Evolutionary conservation across 352 stramenopile genomes (phyloP).

Genomic region (Globisporangium barbulae): DNA sequence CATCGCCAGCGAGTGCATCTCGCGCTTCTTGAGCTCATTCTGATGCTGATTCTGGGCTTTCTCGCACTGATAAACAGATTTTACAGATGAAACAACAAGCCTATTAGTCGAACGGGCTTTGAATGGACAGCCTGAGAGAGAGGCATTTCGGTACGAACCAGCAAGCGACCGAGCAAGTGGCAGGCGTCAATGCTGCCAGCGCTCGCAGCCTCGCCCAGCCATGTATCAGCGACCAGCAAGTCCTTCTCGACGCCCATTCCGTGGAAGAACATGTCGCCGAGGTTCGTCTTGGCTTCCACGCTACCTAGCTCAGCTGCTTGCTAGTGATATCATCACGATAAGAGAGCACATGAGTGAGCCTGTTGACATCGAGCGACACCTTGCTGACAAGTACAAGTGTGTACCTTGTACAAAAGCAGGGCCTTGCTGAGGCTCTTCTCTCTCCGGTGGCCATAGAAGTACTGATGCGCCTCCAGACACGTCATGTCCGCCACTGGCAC

Average conservation of each 20-base stretch:
- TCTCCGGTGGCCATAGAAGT: slow-evolving; percentile 61
- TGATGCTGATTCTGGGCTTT: slow-evolving; percentile 40
- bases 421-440: slow-evolving; percentile 37
- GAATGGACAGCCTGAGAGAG: background rate
- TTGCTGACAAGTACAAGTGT: background rate
- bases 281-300: slow-evolving; percentile 44
- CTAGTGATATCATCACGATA: slow-evolving; percentile 18
- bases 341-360: background rate
- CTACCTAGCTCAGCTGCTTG: slow-evolving; percentile 46
- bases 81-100: background rate
- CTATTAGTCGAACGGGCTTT: background rate
- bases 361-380: background rate
- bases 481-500: slow-evolving; percentile 23
- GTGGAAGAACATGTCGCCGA: slow-evolving; percentile 60
- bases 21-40: slow-evolving; percentile 26
- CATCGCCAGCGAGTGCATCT: slow-evolving; percentile 36
- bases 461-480: slow-evolving; percentile 58
- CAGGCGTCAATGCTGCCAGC: slow-evolving; percentile 42
- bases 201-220: slow-evolving; percentile 37
- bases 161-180: slow-evolving; percentile 47
- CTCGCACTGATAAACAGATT: slow-evolving; percentile 28
- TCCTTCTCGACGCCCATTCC: slow-evolving; percentile 53
- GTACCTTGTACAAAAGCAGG: slow-evolving; percentile 54
- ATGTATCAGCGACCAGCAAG: slow-evolving; percentile 46
- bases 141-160: slow-evolving; percentile 27